phyloP scores from a whole-genome alignment of 768 basidiomycete species.

The Russula virescens region DNA sequence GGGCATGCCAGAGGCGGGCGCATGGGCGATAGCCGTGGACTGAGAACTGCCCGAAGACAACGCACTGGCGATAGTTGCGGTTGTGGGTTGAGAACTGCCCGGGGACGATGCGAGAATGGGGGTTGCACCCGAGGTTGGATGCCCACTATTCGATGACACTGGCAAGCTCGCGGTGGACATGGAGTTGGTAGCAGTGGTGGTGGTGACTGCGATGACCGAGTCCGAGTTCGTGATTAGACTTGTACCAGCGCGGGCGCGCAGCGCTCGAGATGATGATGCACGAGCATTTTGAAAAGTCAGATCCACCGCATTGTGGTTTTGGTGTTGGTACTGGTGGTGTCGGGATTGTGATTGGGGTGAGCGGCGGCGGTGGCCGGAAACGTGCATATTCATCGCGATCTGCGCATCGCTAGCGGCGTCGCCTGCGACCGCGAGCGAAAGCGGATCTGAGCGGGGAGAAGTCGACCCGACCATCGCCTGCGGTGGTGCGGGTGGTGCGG shows the following conservation, averaged over 20 bases:
- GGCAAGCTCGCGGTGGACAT: too few species aligned
- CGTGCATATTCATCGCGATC: too few species aligned
- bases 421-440: background rate
- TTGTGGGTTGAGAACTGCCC: background rate
- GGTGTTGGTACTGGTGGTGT: too few species aligned
- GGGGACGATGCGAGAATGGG: background rate
- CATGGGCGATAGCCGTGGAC: background rate
- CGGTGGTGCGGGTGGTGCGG: conserved; percentile 4
- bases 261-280: background rate
- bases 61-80: background rate
- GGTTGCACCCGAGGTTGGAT: background rate
- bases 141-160: too few species aligned
- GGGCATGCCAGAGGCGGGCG: background rate
- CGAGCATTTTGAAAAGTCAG: background rate
- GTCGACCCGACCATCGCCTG: conserved; percentile 15
- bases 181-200: too few species aligned
- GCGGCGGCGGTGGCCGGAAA: too few species aligned
- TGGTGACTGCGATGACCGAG: background rate
- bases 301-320: too few species aligned
- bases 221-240: too few species aligned
- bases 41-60: background rate
- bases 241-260: background rate
- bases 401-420: too few species aligned
- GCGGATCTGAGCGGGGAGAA: too few species aligned
- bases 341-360: too few species aligned